These are phyloP conservation scores for Sutorius eximius DNA, from an alignment of 1,284 basidiomycete genomes.

Conservation along the genomic window DNA sequence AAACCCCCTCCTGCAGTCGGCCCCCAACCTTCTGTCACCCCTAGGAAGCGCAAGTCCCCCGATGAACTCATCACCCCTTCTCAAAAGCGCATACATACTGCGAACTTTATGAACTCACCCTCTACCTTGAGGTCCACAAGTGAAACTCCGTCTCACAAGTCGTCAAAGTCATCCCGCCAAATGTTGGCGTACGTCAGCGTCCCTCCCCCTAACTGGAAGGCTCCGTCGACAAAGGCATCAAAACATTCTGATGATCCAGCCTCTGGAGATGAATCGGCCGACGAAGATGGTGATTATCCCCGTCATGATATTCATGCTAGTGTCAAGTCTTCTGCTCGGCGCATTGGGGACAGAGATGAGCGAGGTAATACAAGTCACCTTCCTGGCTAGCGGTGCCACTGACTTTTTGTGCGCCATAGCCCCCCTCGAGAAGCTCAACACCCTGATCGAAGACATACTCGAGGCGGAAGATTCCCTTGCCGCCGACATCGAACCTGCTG, in stretches of 20 bases:
- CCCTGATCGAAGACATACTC: slow-evolving; percentile 80
- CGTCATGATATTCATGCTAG: slow-evolving; percentile 29
- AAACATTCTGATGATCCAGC: slow-evolving; percentile 26
- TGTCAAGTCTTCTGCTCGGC: slow-evolving; percentile 49
- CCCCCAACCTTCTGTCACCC: slow-evolving; percentile 44
- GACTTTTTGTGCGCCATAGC: slow-evolving; percentile 38
- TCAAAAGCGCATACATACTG: slow-evolving; percentile 48
- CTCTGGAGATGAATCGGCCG: slow-evolving; percentile 52
- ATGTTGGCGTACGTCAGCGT: slow-evolving; percentile 60
- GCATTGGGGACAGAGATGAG: slow-evolving; percentile 75
- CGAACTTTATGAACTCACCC: slow-evolving; percentile 1
- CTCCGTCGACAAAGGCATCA: slow-evolving; percentile 34
- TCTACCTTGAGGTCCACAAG: slow-evolving; percentile 14
- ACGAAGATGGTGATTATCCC: slow-evolving; percentile 40
- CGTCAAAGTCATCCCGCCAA: slow-evolving; percentile 38
- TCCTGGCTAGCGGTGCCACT: neutral
- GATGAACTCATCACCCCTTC: slow-evolving; percentile 50
- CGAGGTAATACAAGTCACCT: slow-evolving; percentile 46
- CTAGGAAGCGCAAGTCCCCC: slow-evolving; percentile 49
- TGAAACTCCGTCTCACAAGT: slow-evolving; percentile 28
- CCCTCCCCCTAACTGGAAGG: slow-evolving; percentile 49
- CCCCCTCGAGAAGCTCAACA: slow-evolving; percentile 72
- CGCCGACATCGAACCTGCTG: slow-evolving; percentile 55
- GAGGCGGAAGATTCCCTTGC: slow-evolving; percentile 84
- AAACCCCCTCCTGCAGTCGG: slow-evolving; percentile 31